Evolutionary conservation across 2,329 filamentous ascomycete genomes (phyloP), one percentile per base, ranked within the genome.

Genomic region (Paracoccidioides lutzii): DNA sequence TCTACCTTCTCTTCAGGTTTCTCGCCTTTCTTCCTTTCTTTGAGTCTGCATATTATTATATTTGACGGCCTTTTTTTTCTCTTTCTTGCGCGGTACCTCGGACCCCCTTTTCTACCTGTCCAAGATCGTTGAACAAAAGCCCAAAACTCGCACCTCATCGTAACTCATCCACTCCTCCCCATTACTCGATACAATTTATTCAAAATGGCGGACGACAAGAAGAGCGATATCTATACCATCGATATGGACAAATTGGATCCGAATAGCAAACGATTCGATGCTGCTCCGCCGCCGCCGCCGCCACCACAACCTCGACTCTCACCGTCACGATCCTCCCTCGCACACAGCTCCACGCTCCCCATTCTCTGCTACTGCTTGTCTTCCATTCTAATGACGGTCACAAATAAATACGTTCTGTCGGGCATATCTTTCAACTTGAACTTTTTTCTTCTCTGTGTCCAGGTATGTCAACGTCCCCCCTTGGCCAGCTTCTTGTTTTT

Each of bases 371-470:
- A 98, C 78, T 98, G 93, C 73, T 78, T 87, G 66, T 88, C 91
- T 54, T 96, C 90, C n/a, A 98, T 98, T 69, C 81, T 91, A 71
- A 98, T 98, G 93, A 98, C 93, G 6, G 88, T 96, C n/a, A 93
- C 94, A 71, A 98, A 98, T 77, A 98, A 98, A 79, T 98, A 94
- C 71, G 90, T 96, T 60, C 82, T 98, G 49, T 96, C 89, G 6
- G 93, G 93, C 58, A 79, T 81, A 53, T 81, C 85, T 62, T 98
- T 94, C 81, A 98, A 98, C 74, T 75, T 98, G 66, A 95, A 95
- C 74, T 54, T 95, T 74, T 88, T 98, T 74, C 86, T 96, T 65
- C 81, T 98, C 58, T 85, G 83, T 59, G 80, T 97, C 59, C 93
- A 97, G 84, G 91, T 96, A 81, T 66, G 81, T 67, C n/a, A 28